Conservation (phyloP, 306 rosid genomes). For the Casuarina glauca region DNA sequence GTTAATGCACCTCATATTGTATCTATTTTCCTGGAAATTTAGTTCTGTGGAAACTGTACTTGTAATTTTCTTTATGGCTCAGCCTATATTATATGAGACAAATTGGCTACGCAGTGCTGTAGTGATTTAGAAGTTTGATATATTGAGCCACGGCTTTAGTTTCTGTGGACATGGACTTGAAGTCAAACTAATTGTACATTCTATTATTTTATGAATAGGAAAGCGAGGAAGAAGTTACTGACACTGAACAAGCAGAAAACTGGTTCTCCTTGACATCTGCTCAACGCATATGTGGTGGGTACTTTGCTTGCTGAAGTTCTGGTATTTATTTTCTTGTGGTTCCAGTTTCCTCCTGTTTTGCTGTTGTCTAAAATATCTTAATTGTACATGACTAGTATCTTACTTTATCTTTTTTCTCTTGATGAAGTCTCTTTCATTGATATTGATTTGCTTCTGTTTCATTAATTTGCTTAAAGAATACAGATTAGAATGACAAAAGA, state of each 20-base stretch:
- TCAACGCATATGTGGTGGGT: slow-evolving; percentile 95
- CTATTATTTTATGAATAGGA: slow-evolving; percentile 51
- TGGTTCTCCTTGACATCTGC: slow-evolving; percentile 99
- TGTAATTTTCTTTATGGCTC: neutral
- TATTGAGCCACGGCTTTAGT: slow-evolving; percentile 9
- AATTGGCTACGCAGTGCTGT: neutral
- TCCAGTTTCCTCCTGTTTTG: slow-evolving; percentile 5
- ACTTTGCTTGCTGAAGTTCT: slow-evolving; percentile 26
- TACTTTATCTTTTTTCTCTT: neutral
- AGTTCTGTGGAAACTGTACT: neutral
- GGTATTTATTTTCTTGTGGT: slow-evolving; percentile 18
- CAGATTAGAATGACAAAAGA: neutral
- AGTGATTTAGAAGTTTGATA: neutral
- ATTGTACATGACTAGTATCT: neutral
- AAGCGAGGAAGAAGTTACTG: slow-evolving; percentile 97
- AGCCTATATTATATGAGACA: neutral
- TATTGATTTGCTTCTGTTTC: neutral
- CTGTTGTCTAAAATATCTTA: neutral
- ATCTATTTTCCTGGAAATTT: neutral
- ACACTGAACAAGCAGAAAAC: slow-evolving; percentile 98
- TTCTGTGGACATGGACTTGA: slow-evolving; percentile 4
- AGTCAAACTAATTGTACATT: slow-evolving; percentile 12
- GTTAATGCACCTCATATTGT: neutral
- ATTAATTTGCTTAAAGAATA: neutral
- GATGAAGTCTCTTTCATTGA: neutral